Base-by-base conservation (phyloP, 139 green algal genomes). In the Tetratostichococcus sp. region DNA sequence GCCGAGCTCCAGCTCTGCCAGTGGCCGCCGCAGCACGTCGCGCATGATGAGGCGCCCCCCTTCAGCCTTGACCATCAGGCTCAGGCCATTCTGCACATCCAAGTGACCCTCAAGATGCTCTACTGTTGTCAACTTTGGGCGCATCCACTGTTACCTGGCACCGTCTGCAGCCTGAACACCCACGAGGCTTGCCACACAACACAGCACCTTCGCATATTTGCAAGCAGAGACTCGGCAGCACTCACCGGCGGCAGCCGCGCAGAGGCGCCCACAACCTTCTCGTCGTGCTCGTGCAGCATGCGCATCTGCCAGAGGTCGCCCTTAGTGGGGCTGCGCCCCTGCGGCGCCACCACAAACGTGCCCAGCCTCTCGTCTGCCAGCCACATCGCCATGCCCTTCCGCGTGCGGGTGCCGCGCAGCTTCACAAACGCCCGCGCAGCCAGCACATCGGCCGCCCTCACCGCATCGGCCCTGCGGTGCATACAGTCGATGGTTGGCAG, bases 1-100 rank as follows among this genome's bases (percentile, higher is more conserved):
- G 4, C 78, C 62, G n/a, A 86, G 75, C 28, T 89, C 88, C 35
- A 95, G 69, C 80, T 93, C 86, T 62, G 89, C 66, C 16, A 95
- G 70, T 2, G 90, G 89, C 3, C 79, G 70, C 14, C 82, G 65
- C 70, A 90, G 69, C 23, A 82, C 77, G 75, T 91, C 86, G 31
- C 84, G 82, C 76, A 94, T 57, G 71, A 90, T 76, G 33, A 92
- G 66, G 30, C 72, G 75, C 23, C 71, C 79, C n/a, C 70, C 75
- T 19, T 78, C 81, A 0, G 79, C 71, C 33, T 79, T 80, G 25
- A 93, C 25, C 14, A 87, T 77, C 70, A 91, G 68, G 58, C 88
- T 85, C 30, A 89, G 66, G 11, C 84, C 79, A 19, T 34, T 50
- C 5, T 76, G 72, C 50, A 26, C 14, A 62, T 5, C 4, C 11